Conservation (phyloP, 1,284 basidiomycete genomes). For the Irpex lacteus region DNA sequence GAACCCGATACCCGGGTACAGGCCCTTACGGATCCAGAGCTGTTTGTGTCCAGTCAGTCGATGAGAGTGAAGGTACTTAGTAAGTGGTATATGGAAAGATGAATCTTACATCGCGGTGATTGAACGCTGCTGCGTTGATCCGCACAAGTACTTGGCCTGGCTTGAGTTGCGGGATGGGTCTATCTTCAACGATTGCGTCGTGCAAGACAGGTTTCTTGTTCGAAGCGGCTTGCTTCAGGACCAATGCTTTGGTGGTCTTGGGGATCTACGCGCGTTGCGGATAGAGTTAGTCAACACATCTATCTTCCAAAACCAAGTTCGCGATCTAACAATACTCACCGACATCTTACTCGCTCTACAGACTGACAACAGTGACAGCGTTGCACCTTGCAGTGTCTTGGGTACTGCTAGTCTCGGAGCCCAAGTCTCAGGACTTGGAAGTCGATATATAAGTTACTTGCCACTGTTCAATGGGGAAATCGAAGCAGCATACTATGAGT, state of each 20-base stretch:
- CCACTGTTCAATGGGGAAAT: no score
- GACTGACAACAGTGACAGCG: no score
- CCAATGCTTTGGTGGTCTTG: constrained; percentile 33
- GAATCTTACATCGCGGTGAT: constrained; percentile 69
- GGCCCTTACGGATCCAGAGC: constrained; percentile 69
- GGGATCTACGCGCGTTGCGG: constrained; percentile 11
- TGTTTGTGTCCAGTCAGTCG: no score
- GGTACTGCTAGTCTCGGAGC: no score
- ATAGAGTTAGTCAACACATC: neutral
- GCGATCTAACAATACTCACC: no score
- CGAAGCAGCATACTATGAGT: no score
- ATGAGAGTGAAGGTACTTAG: no score
- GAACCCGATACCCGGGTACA: constrained; percentile 64
- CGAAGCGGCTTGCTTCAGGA: constrained; percentile 35
- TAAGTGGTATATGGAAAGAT: neutral
- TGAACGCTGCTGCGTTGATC: constrained; percentile 72
- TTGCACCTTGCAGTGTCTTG: no score
- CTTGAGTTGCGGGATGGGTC: constrained; percentile 46
- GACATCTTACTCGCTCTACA: no score
- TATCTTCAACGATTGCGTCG: constrained; percentile 50
- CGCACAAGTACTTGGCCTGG: constrained; percentile 61
- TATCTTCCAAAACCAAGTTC: no score
- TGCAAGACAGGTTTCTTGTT: constrained; percentile 41
- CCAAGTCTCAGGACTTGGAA: no score
- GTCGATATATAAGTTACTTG: no score